A percentile compares a stretch with the other conserved stretches of the same genome.
Evolutionary conservation across 257 asterid species (phyloP).

Genomic region (Thymus quinquecostatus): DNA sequence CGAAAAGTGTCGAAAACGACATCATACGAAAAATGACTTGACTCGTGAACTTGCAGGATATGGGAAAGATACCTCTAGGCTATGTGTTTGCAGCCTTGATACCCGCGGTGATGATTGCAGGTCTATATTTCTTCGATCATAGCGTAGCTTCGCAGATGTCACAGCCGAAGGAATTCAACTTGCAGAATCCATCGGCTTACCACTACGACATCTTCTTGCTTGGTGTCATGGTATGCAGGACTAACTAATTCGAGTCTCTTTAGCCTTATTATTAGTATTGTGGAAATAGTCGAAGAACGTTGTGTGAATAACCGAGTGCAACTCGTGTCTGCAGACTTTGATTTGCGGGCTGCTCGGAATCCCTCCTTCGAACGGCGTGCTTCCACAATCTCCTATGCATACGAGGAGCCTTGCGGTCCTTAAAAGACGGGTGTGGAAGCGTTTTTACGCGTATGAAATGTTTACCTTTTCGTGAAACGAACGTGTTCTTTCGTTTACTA

Average conservation of each 20-base stretch:
- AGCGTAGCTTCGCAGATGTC: slow-evolving; percentile 91
- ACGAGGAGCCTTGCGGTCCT: slow-evolving; percentile 86
- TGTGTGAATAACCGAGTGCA: not conserved
- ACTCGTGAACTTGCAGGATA: slow-evolving; percentile 56
- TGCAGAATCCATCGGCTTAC: slow-evolving; percentile 78
- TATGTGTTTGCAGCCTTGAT: slow-evolving; percentile 68
- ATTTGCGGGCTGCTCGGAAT: slow-evolving; percentile 87
- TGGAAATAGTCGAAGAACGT: not conserved
- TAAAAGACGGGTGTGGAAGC: slow-evolving; percentile 59
- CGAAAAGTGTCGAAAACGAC: not conserved
- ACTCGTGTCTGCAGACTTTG: slow-evolving; percentile 58
- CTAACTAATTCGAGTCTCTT: not conserved
- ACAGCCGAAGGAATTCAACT: slow-evolving; percentile 80
- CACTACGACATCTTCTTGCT: slow-evolving; percentile 77
- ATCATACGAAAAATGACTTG: not conserved
- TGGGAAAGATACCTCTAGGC: slow-evolving; percentile 57
- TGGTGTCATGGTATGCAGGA: slow-evolving; percentile 63
- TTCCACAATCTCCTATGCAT: slow-evolving; percentile 98
- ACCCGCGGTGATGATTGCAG: slow-evolving; percentile 88
- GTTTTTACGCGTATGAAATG: not conserved
- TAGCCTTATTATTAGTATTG: not conserved
- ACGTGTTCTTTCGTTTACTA: not conserved
- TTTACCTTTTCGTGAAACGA: not conserved
- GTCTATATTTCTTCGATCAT: slow-evolving; percentile 85
- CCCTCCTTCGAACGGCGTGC: slow-evolving; percentile 95